A percentile compares a stretch with the other conserved stretches of the same genome.
Evolutionary conservation across 177 flowering plant genomes (phyloP).

Genomic region (Vitis hybrid): DNA sequence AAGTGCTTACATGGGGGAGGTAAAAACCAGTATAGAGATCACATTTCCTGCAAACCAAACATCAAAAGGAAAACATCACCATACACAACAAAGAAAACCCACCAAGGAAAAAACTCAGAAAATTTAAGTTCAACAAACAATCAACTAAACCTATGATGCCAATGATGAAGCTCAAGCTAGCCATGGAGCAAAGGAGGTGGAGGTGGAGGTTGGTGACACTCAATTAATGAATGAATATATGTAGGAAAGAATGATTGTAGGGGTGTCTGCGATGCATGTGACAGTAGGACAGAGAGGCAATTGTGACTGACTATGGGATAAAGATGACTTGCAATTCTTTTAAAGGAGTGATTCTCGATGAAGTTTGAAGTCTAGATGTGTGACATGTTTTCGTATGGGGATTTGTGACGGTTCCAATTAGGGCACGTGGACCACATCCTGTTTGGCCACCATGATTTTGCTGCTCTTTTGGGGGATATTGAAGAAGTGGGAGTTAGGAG

Average conservation of each 20-base stretch:
- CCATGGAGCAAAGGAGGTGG: conserved; percentile 26
- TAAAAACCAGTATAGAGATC: conserved; percentile 63
- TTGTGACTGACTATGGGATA: no score
- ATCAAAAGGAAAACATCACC: neutral
- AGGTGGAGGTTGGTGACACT: neutral
- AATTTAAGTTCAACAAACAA: neutral
- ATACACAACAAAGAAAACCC: neutral
- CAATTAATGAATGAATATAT: neutral
- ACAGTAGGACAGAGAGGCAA: no score
- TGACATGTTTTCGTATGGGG: no score
- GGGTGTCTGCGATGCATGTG: no score
- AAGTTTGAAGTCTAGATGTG: no score
- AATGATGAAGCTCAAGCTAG: conserved; percentile 48
- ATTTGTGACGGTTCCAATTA: no score
- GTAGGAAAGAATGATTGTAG: neutral
- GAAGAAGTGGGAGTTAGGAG: no score
- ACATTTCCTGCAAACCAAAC: conserved; percentile 55
- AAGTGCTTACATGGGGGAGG: conserved; percentile 70
- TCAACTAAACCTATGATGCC: conserved; percentile 53
- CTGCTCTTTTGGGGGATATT: no score
- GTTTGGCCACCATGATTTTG: no score
- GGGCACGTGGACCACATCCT: no score
- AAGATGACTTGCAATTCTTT: no score
- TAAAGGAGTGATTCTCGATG: no score
- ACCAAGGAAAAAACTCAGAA: neutral